phyloP scores from a whole-genome alignment of 169 alveolate genomes.

The Plasmodium gonderi region DNA sequence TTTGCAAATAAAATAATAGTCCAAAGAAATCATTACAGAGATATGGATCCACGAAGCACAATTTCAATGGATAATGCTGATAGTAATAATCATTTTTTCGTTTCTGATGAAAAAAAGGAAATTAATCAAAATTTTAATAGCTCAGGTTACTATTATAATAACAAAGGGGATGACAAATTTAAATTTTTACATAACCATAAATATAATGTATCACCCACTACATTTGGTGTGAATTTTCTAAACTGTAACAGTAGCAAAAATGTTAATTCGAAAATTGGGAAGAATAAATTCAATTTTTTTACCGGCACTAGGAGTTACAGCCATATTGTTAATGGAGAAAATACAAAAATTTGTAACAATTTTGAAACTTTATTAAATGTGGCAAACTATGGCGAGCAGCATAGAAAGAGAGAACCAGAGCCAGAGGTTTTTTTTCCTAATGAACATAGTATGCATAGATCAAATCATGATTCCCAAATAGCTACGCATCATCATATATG shows the following conservation, averaged over 20 bases:
- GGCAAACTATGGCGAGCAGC: conserved; percentile 23
- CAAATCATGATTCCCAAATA: conserved; percentile 1
- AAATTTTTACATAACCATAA: background rate
- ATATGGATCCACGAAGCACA: background rate
- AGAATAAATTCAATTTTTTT: conserved; percentile 19
- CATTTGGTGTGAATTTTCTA: background rate
- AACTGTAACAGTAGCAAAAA: conserved; percentile 4
- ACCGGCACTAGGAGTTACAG: background rate
- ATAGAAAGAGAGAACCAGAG: background rate
- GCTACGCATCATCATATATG: conserved; percentile 13
- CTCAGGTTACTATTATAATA: background rate
- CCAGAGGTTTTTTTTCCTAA: background rate
- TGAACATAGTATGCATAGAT: background rate
- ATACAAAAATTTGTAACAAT: background rate
- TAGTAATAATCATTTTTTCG: conserved; percentile 37
- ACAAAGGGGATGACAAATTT: conserved; percentile 12
- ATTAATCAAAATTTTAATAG: background rate
- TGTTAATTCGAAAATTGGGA: conserved; percentile 3
- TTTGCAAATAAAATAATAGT: background rate
- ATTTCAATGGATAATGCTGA: conserved; percentile 44
- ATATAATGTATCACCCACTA: background rate
- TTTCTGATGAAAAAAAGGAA: conserved; percentile 31
- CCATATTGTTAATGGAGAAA: background rate
- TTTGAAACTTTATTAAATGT: conserved; percentile 1
- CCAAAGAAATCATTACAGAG: conserved; percentile 7